phyloP scores from a whole-genome alignment of 2,329 filamentous ascomycete genomes.

The Fulvia fulva region DNA sequence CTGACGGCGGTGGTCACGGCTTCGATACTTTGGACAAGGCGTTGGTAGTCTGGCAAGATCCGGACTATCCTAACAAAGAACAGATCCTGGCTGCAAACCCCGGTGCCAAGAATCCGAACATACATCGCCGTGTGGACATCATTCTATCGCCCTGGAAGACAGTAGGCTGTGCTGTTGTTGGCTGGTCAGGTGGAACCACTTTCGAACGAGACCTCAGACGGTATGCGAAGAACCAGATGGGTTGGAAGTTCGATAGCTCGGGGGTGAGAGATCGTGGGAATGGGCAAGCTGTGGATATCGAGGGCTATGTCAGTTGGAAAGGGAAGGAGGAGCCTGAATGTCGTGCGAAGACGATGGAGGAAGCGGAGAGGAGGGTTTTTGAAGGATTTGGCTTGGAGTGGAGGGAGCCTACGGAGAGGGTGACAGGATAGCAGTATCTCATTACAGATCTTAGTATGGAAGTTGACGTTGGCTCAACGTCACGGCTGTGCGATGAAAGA shows the following conservation, averaged over 20 bases:
- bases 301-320: constrained; percentile 76
- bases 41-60: constrained; percentile 85
- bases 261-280: constrained; percentile 67
- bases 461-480: no score
- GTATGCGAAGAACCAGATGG: constrained; percentile 68
- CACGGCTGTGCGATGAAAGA: no score
- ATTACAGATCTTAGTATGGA: no score
- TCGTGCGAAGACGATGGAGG: constrained; percentile 54
- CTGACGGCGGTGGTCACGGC: constrained; percentile 50
- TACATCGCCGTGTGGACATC: constrained; percentile 84
- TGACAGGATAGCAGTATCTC: constrained; percentile 37
- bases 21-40: constrained; percentile 92
- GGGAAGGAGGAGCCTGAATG: constrained; percentile 33
- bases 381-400: constrained; percentile 62
- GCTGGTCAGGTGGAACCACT: constrained; percentile 80
- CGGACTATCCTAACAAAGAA: constrained; percentile 40
- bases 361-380: constrained; percentile 79
- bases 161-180: constrained; percentile 79
- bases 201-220: constrained; percentile 82
- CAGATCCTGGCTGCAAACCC: constrained; percentile 35
- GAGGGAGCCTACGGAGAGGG: constrained; percentile 42
- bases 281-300: constrained; percentile 69
- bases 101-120: constrained; percentile 60
- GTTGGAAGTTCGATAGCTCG: constrained; percentile 87
- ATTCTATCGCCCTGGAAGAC: constrained; percentile 87